Evolutionary conservation across 1,284 basidiomycete genomes (phyloP).

Genomic region (Heterobasidion parviporum): DNA sequence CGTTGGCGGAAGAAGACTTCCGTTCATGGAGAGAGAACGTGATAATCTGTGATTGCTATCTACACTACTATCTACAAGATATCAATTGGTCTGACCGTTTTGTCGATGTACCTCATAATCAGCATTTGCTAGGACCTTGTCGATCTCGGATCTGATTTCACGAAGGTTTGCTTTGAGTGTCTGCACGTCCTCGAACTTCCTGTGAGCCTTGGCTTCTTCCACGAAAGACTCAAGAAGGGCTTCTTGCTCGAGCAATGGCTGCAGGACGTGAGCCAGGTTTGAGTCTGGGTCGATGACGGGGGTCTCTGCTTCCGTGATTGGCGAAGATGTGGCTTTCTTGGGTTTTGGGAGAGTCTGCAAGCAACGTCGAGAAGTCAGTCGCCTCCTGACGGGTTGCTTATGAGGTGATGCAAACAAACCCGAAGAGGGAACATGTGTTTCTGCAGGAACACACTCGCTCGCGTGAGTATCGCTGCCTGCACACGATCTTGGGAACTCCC

Average conservation of each 20-base stretch:
- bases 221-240: slow-evolving; percentile 78
- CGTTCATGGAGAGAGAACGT: too few species aligned
- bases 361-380: slow-evolving; percentile 4
- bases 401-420: slow-evolving; percentile 20
- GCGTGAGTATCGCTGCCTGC: slow-evolving; percentile 72
- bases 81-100: too few species aligned
- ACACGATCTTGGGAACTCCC: slow-evolving; percentile 78
- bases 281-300: slow-evolving; percentile 54
- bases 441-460: slow-evolving; percentile 79
- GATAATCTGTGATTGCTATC: too few species aligned
- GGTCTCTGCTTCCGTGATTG: slow-evolving; percentile 14
- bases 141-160: slow-evolving; percentile 79
- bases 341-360: slow-evolving; percentile 55
- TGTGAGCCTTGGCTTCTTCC: slow-evolving; percentile 72
- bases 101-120: not conserved
- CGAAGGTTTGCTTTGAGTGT: slow-evolving; percentile 65
- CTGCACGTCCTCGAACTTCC: slow-evolving; percentile 88
- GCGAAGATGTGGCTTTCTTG: slow-evolving; percentile 19
- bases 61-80: too few species aligned
- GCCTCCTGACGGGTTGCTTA: not conserved
- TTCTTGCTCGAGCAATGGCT: slow-evolving; percentile 87
- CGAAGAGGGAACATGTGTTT: slow-evolving; percentile 84
- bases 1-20: too few species aligned
- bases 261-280: slow-evolving; percentile 61
- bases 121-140: slow-evolving; percentile 46